phyloP scores from a whole-genome alignment of 2,329 filamentous ascomycete species.

The Shiraia bambusicola region DNA sequence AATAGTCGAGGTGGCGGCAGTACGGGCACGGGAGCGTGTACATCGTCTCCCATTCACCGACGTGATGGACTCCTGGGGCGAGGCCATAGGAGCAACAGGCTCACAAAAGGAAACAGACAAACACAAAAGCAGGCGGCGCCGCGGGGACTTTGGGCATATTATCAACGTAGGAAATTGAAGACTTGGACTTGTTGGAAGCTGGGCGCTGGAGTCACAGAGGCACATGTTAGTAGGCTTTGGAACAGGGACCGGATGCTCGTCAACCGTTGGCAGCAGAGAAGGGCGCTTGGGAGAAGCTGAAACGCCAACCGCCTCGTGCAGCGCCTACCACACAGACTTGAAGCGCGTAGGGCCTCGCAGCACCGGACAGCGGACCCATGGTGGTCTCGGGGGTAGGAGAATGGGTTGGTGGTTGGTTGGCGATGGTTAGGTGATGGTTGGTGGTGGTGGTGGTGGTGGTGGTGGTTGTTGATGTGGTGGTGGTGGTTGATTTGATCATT shows the following conservation, averaged over 20 bases:
- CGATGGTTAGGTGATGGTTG: slow-evolving; percentile 9
- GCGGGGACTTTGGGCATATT: slow-evolving; percentile 41
- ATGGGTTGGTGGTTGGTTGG: slow-evolving; percentile 10
- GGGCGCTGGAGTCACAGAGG: slow-evolving; percentile 25
- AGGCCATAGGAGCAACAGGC: slow-evolving; percentile 41
- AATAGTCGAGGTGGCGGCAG: slow-evolving; percentile 27
- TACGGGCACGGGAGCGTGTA: slow-evolving; percentile 41
- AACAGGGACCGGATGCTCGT: slow-evolving; percentile 29
- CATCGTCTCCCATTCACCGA: slow-evolving; percentile 44
- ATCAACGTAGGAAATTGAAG: slow-evolving; percentile 36
- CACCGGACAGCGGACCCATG: slow-evolving; percentile 21
- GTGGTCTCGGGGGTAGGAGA: slow-evolving; percentile 34
- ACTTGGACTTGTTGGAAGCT: slow-evolving; percentile 26
- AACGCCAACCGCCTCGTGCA: slow-evolving; percentile 39
- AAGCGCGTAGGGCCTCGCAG: slow-evolving; percentile 41
- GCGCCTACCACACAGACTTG: slow-evolving; percentile 39
- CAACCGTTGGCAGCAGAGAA: slow-evolving; percentile 41
- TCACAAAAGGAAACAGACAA: slow-evolving; percentile 35
- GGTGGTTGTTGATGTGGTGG: slow-evolving; percentile 1
- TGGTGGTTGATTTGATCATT: too few species aligned
- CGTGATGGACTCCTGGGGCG: slow-evolving; percentile 40
- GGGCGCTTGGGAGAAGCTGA: slow-evolving; percentile 38
- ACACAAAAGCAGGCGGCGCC: slow-evolving; percentile 34
- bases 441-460: slow-evolving; percentile 5
- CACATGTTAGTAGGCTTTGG: slow-evolving; percentile 27